Evolutionary conservation across 2,329 filamentous ascomycete genomes (phyloP), one percentile per base, ranked within the genome.

Genomic region (Akanthomyces lecanii): DNA sequence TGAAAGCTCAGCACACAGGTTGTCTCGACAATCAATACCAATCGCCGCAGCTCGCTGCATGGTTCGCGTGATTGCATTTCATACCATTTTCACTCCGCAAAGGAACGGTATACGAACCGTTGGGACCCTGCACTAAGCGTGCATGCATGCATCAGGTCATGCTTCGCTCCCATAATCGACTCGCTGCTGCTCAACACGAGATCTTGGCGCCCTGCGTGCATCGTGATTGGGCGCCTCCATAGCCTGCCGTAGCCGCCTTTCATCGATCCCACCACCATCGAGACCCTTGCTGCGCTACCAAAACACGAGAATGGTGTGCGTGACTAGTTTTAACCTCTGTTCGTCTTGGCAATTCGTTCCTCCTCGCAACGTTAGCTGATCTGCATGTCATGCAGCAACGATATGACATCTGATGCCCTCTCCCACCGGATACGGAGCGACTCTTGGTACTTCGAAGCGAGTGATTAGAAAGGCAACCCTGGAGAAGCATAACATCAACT

Each of bases 101-200:
- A 51, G 14, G 33, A 28, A 48, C 38, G 28, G 28, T 28, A 55
- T 55, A 61, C 58, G 58, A 61, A 21, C 51, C 11, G 21, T 36
- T 25, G 7, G n/a, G 12, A 53, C 30, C 58, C 50, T 47, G 28
- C 36, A 10, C 28, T 16, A 57, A 38, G 18, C 30, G 23, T 11
- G 47, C 58, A 45, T 51, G 58, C 59, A 38, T 18, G 18, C 59
- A 61, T 42, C 12, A 54, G 51, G 50, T 61, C 59, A 61, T 54
- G 59, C 42, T 38, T 38, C 40, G 40, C 48, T 14, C 40, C n/a
- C 16, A 21, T n/a, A 38, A 47, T 45, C 28, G 45, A 28, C 25
- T 47, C 10, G 48, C 58, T 61, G 58, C 42, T 61, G 40, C 51
- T 48, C 40, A 55, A 61, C 59, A 61, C 59, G 59, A 61, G 50